Base-by-base conservation (phyloP, 257 asterid genomes). In the Ophiorrhiza pumila region DNA sequence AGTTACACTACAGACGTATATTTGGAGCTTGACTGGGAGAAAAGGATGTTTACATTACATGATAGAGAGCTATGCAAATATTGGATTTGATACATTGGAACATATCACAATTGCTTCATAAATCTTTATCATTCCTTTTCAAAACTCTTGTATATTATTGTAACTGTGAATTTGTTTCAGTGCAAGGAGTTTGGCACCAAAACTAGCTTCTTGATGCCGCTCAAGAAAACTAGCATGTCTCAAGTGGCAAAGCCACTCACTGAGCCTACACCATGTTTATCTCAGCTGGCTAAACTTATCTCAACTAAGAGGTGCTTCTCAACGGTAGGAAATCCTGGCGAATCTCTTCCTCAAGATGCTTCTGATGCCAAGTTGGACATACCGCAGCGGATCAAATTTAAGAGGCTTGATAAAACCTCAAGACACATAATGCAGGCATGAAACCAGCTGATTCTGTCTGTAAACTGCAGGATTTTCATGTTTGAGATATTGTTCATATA, bases 401-500 rank as follows among this genome's bases (percentile, higher is more conserved):
- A n/a, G n/a, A n/a, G n/a, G n/a, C n/a, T n/a, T n/a, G n/a, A 15
- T 83, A 93, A 93, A 89, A 93, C 96, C 66, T 95, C 98, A 53
- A 84, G 92, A 79, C 90, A 93, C 84, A 93, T 93, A 76, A 93
- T 93, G 98, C 95, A 91, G 96, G 98, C 84, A 84, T 31, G 32
- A 22, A 71, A 69, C n/a, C 43, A 47, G 15, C 14, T 71, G 63
- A 22, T 69, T 9, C 12, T 31, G 57, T 29, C 17, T 58, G 13
- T 56, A 20, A 23, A 10, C 14, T 4, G 3, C 5, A n/a, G 20
- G 0, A 15, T 45, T 43, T 22, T 32, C 77, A 11, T 45, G 58
- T 39, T 2, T 22, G 68, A 65, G 64, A 29, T n/a, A 47, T 71
- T 56, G 39, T 56, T 39, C 7, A 31, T 35, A 9, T 58, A 7